Conservation (phyloP, 345 rosid species). For the Eucalyptus marginata region DNA sequence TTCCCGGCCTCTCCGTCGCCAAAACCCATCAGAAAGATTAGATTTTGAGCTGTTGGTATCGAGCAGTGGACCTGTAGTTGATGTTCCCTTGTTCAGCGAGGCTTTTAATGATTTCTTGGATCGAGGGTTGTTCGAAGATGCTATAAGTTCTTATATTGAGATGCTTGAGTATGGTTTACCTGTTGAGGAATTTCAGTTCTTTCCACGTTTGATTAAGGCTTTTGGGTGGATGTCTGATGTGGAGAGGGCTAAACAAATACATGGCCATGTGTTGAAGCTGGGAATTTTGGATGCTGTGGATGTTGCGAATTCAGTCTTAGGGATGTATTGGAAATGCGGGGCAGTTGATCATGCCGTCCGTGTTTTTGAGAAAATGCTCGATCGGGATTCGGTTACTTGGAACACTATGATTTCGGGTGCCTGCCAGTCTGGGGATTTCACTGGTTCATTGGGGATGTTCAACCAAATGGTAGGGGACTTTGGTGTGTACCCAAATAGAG, state of each 20-base stretch:
- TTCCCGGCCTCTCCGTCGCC: background rate
- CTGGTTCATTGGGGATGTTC: background rate
- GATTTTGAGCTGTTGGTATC: background rate
- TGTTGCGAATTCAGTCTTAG: background rate
- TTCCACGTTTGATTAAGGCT: constrained; percentile 33
- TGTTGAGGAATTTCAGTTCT: constrained; percentile 9
- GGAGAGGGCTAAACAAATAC: constrained; percentile 14
- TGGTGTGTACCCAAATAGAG: background rate
- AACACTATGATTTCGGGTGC: background rate
- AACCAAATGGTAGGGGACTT: background rate
- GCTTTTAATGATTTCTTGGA: constrained; percentile 8
- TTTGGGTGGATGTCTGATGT: constrained; percentile 12
- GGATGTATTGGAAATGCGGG: background rate
- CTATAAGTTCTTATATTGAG: constrained; percentile 8
- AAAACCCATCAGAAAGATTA: background rate
- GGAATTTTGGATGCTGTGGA: constrained; percentile 1
- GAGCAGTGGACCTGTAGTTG: background rate
- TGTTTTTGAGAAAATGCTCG: background rate
- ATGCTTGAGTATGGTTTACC: constrained; percentile 19
- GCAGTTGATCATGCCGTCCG: background rate
- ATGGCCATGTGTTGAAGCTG: constrained; percentile 22
- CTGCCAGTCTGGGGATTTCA: background rate
- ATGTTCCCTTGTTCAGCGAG: constrained; percentile 2
- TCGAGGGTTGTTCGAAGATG: constrained; percentile 20
- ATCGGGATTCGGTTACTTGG: background rate